phyloP scores from a whole-genome alignment of 163 green algal genomes.

The Trebouxiophyceae sp. region DNA sequence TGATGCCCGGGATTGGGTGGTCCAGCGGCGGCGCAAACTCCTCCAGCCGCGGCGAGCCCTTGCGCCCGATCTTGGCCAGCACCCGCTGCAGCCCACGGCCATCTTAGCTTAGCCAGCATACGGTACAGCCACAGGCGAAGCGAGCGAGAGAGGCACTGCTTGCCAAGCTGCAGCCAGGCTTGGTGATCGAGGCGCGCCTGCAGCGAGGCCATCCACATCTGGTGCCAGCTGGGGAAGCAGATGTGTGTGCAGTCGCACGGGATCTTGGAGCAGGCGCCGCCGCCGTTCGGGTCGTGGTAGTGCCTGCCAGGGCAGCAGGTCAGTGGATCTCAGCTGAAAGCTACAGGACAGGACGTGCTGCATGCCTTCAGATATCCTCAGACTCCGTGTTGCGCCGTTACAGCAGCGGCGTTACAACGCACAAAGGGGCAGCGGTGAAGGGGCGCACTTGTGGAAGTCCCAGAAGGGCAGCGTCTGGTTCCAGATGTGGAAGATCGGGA shows the following conservation, averaged over 20 bases:
- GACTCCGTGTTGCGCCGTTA: too few relatives aligned
- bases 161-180: too few relatives aligned
- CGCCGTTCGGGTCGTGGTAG: conserved; percentile 8
- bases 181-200: too few relatives aligned
- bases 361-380: too few relatives aligned
- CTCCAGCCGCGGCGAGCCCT: not conserved
- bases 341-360: too few relatives aligned
- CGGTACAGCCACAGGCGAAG: too few relatives aligned
- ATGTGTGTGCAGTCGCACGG: conserved; percentile 11
- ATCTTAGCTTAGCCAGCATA: too few relatives aligned
- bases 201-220: conserved; percentile 10
- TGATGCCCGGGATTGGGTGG: not conserved
- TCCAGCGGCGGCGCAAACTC: not conserved
- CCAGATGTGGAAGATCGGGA: conserved; percentile 13
- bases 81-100: not conserved
- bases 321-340: too few relatives aligned
- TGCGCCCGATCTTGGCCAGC: not conserved
- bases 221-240: conserved; percentile 10
- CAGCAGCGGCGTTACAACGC: too few relatives aligned
- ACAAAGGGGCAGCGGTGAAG: too few relatives aligned
- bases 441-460: not conserved
- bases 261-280: not conserved
- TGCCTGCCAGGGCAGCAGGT: too few relatives aligned
- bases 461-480: conserved; percentile 10
- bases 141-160: too few relatives aligned